These are phyloP conservation scores for Houttuynia cordata DNA, from an alignment of 164 flowering plant species.

Conservation along the genomic window DNA sequence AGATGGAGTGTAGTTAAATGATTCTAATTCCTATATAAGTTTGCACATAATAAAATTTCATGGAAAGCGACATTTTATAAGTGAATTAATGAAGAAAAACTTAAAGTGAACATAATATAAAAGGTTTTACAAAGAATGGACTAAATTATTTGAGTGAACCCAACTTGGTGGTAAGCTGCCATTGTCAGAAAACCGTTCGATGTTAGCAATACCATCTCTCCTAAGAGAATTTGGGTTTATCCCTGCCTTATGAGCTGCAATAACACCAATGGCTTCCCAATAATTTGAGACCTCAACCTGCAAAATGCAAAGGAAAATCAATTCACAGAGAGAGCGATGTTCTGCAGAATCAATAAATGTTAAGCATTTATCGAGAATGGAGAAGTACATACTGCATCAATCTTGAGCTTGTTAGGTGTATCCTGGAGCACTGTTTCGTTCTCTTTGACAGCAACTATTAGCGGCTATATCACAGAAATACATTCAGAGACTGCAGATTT, in stretches of 20 bases:
- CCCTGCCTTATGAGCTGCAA: conserved; percentile 87
- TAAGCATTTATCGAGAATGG: background rate
- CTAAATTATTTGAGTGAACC: background rate
- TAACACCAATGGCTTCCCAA: conserved; percentile 80
- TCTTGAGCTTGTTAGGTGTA: conserved; percentile 58
- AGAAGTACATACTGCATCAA: conserved; percentile 43
- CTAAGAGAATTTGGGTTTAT: conserved; percentile 60
- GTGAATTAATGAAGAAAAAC: no score
- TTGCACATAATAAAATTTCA: no score
- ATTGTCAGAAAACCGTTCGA: conserved; percentile 13
- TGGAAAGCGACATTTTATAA: no score
- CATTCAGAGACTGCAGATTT: background rate
- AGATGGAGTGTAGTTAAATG: no score
- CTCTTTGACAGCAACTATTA: conserved; percentile 71
- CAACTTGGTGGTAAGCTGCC: background rate
- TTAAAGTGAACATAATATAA: no score
- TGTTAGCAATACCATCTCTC: conserved; percentile 39
- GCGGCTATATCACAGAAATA: conserved; percentile 35
- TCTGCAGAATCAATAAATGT: background rate
- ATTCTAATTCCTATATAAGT: no score
- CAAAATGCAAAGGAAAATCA: conserved; percentile 6
- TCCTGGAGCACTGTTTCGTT: conserved; percentile 71
- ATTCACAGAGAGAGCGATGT: background rate
- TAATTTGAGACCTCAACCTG: conserved; percentile 74
- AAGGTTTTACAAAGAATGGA: no score